These are phyloP conservation scores for Diaporthe citri DNA, from an alignment of 2,329 filamentous ascomycete genomes.

Conservation along the genomic window DNA sequence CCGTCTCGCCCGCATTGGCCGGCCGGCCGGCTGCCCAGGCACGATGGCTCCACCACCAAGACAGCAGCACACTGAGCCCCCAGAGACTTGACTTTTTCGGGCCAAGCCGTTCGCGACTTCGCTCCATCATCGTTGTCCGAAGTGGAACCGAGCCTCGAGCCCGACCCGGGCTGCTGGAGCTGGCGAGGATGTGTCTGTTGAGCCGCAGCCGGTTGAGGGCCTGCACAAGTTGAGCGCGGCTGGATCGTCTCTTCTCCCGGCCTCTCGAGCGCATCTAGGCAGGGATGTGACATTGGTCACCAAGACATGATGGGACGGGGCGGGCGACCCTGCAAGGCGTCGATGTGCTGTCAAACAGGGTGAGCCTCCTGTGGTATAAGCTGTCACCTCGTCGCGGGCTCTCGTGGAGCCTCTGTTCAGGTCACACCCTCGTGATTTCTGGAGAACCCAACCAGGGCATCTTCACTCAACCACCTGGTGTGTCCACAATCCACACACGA, in stretches of 20 bases:
- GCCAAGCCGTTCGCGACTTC: slow-evolving; percentile 1
- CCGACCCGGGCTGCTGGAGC: background rate
- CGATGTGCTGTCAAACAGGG: background rate
- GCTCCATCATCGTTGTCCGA: slow-evolving; percentile 9
- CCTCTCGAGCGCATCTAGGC: background rate
- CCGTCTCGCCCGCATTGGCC: background rate
- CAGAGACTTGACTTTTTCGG: background rate
- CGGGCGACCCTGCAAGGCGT: background rate
- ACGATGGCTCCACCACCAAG: background rate
- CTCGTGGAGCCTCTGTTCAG: background rate
- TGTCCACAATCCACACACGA: background rate
- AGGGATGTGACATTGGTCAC: background rate
- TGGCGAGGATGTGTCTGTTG: background rate
- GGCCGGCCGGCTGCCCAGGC: background rate
- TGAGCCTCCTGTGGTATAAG: too few species aligned
- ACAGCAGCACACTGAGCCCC: background rate
- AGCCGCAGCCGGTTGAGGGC: background rate
- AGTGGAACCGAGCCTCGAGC: background rate
- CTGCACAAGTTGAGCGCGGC: background rate
- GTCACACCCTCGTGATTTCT: too few species aligned
- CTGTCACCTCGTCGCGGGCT: too few species aligned
- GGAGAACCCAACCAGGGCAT: background rate
- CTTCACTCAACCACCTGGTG: too few species aligned
- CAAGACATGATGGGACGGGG: too few species aligned
- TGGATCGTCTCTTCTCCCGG: background rate